These are phyloP conservation scores for Aspergillus terreus DNA, from an alignment of 2,329 filamentous ascomycete genomes.

Conservation along the genomic window DNA sequence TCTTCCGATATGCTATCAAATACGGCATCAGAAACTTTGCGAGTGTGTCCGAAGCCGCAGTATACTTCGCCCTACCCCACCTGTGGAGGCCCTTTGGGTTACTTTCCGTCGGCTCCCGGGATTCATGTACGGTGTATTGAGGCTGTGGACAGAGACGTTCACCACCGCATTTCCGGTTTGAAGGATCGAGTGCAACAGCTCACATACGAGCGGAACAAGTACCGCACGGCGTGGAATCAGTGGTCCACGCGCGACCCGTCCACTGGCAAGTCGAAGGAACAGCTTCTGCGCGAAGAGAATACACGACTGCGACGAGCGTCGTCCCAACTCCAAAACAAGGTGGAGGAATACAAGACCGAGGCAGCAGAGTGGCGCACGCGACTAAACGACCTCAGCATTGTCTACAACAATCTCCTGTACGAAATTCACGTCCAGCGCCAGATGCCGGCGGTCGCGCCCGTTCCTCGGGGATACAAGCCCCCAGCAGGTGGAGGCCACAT, in stretches of 20 bases:
- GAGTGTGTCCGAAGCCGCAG: constrained; percentile 15
- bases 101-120: constrained; percentile 27
- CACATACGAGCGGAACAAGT: constrained; percentile 27
- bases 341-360: constrained; percentile 24
- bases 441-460: constrained; percentile 12
- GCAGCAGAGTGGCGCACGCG: constrained; percentile 22
- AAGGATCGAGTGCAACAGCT: constrained; percentile 21
- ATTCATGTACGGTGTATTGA: constrained; percentile 27
- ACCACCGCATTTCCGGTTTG: constrained; percentile 18
- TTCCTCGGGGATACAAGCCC: constrained; percentile 18
- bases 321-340: constrained; percentile 20
- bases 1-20: constrained; percentile 20
- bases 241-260: constrained; percentile 21
- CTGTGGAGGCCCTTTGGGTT: constrained; percentile 22
- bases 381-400: constrained; percentile 17
- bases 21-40: constrained; percentile 20
- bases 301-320: constrained; percentile 22
- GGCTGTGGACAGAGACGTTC: constrained; percentile 20
- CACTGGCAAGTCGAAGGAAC: constrained; percentile 25
- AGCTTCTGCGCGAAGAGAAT: constrained; percentile 19
- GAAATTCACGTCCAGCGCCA: constrained; percentile 18
- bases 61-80: constrained; percentile 32
- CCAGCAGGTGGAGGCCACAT: constrained; percentile 1
- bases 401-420: constrained; percentile 25
- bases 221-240: constrained; percentile 21